phyloP scores from a whole-genome alignment of 2,329 filamentous ascomycete species.

The Calonectria hawksworthii region DNA sequence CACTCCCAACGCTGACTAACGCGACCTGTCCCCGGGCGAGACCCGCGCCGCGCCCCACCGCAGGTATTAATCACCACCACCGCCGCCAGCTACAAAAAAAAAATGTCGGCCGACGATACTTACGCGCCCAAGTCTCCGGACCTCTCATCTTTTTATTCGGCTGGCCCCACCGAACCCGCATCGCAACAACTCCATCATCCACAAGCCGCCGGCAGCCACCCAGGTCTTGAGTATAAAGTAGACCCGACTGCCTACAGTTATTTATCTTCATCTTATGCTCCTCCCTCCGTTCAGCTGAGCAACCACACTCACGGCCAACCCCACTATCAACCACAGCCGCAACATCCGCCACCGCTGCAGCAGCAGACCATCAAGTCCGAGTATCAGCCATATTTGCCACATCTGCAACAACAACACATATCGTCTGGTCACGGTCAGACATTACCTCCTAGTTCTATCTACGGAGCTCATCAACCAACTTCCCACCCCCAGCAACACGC shows the following conservation, averaged over 20 bases:
- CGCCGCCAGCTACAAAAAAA: slow-evolving; percentile 40
- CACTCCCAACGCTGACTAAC: slow-evolving; percentile 29
- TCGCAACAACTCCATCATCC: slow-evolving; percentile 51
- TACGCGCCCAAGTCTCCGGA: slow-evolving; percentile 73
- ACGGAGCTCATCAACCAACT: slow-evolving; percentile 25
- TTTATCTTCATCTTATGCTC: slow-evolving; percentile 40
- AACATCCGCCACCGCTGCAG: slow-evolving; percentile 43
- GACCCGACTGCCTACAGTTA: slow-evolving; percentile 47
- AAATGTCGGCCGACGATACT: slow-evolving; percentile 64
- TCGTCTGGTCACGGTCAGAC: slow-evolving; percentile 25
- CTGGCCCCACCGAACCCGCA: slow-evolving; percentile 52
- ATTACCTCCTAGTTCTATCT: slow-evolving; percentile 17
- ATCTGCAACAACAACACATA: slow-evolving; percentile 37
- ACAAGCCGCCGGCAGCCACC: slow-evolving; percentile 48
- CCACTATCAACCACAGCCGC: slow-evolving; percentile 42
- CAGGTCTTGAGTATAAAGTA: slow-evolving; percentile 51
- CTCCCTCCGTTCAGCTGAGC: slow-evolving; percentile 35
- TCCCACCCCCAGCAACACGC: slow-evolving; percentile 35
- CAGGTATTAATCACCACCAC: slow-evolving; percentile 34
- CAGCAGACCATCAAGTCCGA: slow-evolving; percentile 37
- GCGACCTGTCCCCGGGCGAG: not conserved
- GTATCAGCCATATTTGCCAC: slow-evolving; percentile 42
- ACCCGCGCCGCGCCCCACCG: slow-evolving; percentile 38
- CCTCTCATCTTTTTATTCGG: slow-evolving; percentile 68
- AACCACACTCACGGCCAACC: slow-evolving; percentile 45